phyloP scores from a whole-genome alignment of 2,329 filamentous ascomycete genomes.

The Ophiosphaerella narmari region DNA sequence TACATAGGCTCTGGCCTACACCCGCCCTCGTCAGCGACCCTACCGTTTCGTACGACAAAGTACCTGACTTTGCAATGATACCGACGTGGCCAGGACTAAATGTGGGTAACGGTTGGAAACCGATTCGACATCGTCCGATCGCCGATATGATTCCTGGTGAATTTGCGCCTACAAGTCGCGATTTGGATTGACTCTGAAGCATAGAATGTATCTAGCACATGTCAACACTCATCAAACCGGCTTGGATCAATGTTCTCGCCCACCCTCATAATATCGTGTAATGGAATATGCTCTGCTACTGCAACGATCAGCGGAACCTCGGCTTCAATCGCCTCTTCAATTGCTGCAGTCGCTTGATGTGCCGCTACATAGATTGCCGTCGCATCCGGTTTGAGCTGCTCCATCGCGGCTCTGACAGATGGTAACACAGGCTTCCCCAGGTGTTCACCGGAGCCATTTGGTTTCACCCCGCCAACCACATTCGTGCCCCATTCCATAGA shows the following conservation, averaged over 20 bases:
- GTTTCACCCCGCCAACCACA: slow-evolving; percentile 78
- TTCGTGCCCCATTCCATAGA: slow-evolving; percentile 79
- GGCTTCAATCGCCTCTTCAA: slow-evolving; percentile 79
- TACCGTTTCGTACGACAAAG: slow-evolving; percentile 79
- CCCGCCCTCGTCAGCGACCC: slow-evolving; percentile 74
- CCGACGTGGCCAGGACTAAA: slow-evolving; percentile 72
- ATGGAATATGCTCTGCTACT: slow-evolving; percentile 78
- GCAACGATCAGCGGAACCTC: slow-evolving; percentile 78
- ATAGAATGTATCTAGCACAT: slow-evolving; percentile 66
- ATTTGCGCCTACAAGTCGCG: slow-evolving; percentile 78
- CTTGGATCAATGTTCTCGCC: slow-evolving; percentile 15
- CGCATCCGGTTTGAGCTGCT: slow-evolving; percentile 73
- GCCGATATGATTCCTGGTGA: slow-evolving; percentile 80
- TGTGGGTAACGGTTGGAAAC: slow-evolving; percentile 76
- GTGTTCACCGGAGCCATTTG: slow-evolving; percentile 71
- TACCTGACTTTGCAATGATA: slow-evolving; percentile 80
- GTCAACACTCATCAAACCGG: slow-evolving; percentile 47
- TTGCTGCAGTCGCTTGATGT: slow-evolving; percentile 71
- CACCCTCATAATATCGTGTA: slow-evolving; percentile 77
- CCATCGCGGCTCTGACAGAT: slow-evolving; percentile 69
- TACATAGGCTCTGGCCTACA: slow-evolving; percentile 75
- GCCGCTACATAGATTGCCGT: slow-evolving; percentile 81
- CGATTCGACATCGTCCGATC: slow-evolving; percentile 70
- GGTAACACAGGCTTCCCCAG: slow-evolving; percentile 73
- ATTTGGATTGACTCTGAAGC: slow-evolving; percentile 71